A percentile compares a stretch with the other conserved stretches of the same genome.
Evolutionary conservation across 2,329 filamentous ascomycete genomes (phyloP).

Genomic region (Fusarium foetens): DNA sequence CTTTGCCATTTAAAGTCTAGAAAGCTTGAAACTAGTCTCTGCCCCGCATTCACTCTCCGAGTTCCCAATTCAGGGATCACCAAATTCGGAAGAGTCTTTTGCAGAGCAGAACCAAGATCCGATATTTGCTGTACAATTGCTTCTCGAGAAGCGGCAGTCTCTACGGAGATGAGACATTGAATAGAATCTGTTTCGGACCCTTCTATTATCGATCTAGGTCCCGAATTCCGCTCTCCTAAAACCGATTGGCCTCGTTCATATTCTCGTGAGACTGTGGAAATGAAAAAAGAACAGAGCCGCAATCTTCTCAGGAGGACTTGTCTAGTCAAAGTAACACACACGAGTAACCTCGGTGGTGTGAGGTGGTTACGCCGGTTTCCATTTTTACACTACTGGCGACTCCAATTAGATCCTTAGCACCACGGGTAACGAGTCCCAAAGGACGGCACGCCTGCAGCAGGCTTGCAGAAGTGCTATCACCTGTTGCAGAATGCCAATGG

Average conservation of each 20-base stretch:
- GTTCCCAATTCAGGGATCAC: conserved; percentile 12
- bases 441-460: conserved; percentile 28
- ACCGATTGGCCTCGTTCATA: conserved; percentile 1
- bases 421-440: conserved; percentile 17
- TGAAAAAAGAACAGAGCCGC: conserved; percentile 28
- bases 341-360: conserved; percentile 12
- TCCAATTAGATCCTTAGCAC: conserved; percentile 25
- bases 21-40: conserved; percentile 8
- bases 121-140: conserved; percentile 11
- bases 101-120: background rate
- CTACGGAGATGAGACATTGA: conserved; percentile 26
- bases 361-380: conserved; percentile 2
- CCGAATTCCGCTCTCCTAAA: background rate
- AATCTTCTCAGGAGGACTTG: conserved; percentile 6
- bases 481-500: conserved; percentile 24
- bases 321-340: background rate
- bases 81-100: background rate
- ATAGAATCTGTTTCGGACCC: conserved; percentile 24
- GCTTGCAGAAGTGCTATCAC: conserved; percentile 36
- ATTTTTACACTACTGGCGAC: conserved; percentile 19
- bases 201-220: conserved; percentile 15
- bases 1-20: conserved; percentile 32
- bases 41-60: conserved; percentile 32
- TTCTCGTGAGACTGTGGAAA: conserved; percentile 7
- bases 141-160: conserved; percentile 8